Evolutionary conservation across 2,329 filamentous ascomycete genomes (phyloP), one percentile per base, ranked within the genome.

Genomic region (Purpureocillium lavendulum): DNA sequence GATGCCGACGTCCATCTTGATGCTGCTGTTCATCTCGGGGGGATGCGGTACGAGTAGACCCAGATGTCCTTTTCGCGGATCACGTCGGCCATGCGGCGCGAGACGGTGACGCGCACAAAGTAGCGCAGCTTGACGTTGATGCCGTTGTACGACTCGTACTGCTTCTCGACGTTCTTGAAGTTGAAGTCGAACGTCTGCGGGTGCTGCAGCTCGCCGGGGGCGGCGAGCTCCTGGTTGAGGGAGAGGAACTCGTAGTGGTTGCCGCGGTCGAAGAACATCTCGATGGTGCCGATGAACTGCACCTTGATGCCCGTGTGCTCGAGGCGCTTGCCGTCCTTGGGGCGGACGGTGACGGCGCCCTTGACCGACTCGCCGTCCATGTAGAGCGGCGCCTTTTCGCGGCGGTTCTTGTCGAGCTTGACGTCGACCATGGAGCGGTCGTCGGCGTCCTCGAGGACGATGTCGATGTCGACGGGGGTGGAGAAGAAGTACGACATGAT

Each of bases 1-100:
- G 58, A 98, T 98, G 42, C 92, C 92, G 43, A 98, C 92, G 60
- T 98, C 92, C 92, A 98, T 98, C 77, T 98, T 98, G 73, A 98
- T 98, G 51, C 86, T 88, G 66, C 81, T 89, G 72, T 97, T 98
- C 65, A 88, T 94, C 77, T 98, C 92, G 14, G 92, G 92, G 92
- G 90, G 70, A 97, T 90, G 62, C 89, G 82, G 73, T 98, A 98
- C 47, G 84, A 92, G 72, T 98, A 98, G 40, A 98, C 94, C 94
- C 94, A 98, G 49, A 98, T 84, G 64, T 98, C 94, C 76, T 98
- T 98, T 68, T 98, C 94, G 53, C 94, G 84, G 55, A 97, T 87
- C 42, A 98, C 90, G 59, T 98, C 92, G 54, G 88, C 87, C 88
- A 98, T 97, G 60, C 92, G 81, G 56, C 92, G 80, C 38, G 88